A percentile compares a stretch with the other conserved stretches of the same genome.
Conservation (phyloP, 495 filamentous ascomycete genomes). For the Haplographium delicatum region DNA sequence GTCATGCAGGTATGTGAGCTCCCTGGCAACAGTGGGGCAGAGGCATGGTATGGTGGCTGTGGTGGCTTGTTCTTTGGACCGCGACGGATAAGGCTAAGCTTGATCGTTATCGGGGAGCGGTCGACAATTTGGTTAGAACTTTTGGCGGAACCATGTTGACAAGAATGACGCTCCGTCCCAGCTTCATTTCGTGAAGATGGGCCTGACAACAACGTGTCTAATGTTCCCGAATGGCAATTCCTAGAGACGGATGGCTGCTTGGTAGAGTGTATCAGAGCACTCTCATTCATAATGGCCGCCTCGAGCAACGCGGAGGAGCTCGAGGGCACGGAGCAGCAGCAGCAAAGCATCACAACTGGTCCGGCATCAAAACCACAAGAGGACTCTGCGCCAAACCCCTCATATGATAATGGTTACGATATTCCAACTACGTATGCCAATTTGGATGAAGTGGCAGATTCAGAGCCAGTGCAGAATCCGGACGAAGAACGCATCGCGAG, state of each 20-base stretch:
- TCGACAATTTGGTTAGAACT: too few species aligned
- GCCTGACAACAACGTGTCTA: too few species aligned
- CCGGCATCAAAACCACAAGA: not conserved
- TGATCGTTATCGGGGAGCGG: too few species aligned
- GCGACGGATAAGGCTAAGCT: too few species aligned
- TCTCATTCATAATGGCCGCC: conserved; percentile 1
- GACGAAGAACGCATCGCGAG: conserved; percentile 29
- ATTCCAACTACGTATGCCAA: conserved; percentile 32
- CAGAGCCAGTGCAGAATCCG: conserved; percentile 39
- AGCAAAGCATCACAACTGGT: not conserved
- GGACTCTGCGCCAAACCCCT: not conserved
- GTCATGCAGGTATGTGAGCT: too few species aligned
- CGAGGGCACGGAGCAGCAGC: not conserved
- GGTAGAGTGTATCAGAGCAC: not conserved
- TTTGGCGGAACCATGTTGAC: too few species aligned
- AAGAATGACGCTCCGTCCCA: too few species aligned
- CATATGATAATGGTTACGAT: conserved; percentile 11
- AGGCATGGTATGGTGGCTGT: too few species aligned
- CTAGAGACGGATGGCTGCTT: not conserved
- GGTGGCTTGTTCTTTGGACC: too few species aligned
- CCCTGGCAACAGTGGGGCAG: too few species aligned
- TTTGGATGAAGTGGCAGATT: conserved; percentile 39
- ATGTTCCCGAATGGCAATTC: too few species aligned
- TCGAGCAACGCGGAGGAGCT: not conserved
- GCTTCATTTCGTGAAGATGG: too few species aligned